Evolutionary conservation across 495 filamentous ascomycete genomes (phyloP), one percentile per base, ranked within the genome.

Genomic region (Trypethelium eluteriae): DNA sequence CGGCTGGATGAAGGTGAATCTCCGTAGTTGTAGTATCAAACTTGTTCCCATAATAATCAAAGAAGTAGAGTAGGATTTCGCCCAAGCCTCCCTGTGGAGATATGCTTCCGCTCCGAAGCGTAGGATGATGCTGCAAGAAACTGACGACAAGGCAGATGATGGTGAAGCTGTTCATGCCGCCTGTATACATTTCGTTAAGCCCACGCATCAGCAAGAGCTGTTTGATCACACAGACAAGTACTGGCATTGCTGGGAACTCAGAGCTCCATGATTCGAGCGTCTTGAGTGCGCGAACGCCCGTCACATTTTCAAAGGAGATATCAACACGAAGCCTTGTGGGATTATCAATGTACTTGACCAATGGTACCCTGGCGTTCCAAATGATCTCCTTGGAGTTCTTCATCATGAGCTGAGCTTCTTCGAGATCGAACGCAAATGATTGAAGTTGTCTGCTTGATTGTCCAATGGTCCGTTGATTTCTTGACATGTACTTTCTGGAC

Each of bases 121-220:
- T 81, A 3, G 92, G 90, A 79, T 89, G 82, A 66, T 87, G 83
- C 70, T 96, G 88, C 16, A 98, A 76, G 69, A 96, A 79, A 75
- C 87, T 91, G 62, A 91, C 86, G n/a, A 97, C 89, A 50, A 98
- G 82, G 78, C 95, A 98, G 49, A 89, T 96, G 63, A 96, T 88
- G 1, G 92, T 89, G 72, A 98, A 97, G 1, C 93, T 93, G 41
- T 94, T 95, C n/a, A 98, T 81, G 0, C 95, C 95, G 65, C 95
- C 95, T 53, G 84, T 87, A 25, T 87, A 86, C 2, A 95, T 91
- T 74, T 98, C 94, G 68, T 97, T 96, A 44, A 97, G 80, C 2
- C 86, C 89, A 50, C 92, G 84, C 84, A 98, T 93, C 18, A 88
- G 79, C 25, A 98, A 79, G 65, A 95, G 92, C 64, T 98, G 95